phyloP scores from a whole-genome alignment of 257 asterid species.

The Solanum neorickii region DNA sequence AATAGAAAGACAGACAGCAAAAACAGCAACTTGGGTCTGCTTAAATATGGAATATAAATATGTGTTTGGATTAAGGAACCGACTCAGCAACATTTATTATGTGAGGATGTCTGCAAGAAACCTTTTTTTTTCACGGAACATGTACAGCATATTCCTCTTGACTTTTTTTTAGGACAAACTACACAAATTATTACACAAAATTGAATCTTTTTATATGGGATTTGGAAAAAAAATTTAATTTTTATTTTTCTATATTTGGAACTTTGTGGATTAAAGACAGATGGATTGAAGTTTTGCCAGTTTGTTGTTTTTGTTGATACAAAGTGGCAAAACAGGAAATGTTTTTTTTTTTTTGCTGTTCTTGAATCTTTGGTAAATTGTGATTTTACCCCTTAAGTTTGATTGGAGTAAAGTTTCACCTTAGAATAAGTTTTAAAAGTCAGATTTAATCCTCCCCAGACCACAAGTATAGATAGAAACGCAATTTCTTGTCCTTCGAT shows the following conservation, averaged over 20 bases:
- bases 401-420: background rate
- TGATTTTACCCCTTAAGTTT: background rate
- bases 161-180: background rate
- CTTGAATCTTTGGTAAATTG: background rate
- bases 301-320: background rate
- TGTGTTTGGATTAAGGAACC: background rate
- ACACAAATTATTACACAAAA: background rate
- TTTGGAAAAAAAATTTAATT: background rate
- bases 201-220: background rate
- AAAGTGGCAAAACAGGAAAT: background rate
- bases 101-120: background rate
- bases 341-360: background rate
- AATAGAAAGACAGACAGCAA: background rate
- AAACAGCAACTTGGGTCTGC: background rate
- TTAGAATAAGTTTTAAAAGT: background rate
- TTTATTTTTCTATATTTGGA: background rate
- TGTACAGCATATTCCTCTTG: background rate
- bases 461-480: background rate
- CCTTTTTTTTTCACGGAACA: background rate
- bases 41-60: background rate
- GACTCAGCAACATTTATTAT: conserved; percentile 1
- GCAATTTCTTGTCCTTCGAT: too few species aligned
- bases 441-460: background rate
- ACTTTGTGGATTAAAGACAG: background rate
- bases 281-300: background rate